A percentile compares a stretch with the other conserved stretches of the same genome.
These are phyloP conservation scores for Mycosphaerella sp. DNA, from an alignment of 2,329 filamentous ascomycete species.

Conservation along the genomic window DNA sequence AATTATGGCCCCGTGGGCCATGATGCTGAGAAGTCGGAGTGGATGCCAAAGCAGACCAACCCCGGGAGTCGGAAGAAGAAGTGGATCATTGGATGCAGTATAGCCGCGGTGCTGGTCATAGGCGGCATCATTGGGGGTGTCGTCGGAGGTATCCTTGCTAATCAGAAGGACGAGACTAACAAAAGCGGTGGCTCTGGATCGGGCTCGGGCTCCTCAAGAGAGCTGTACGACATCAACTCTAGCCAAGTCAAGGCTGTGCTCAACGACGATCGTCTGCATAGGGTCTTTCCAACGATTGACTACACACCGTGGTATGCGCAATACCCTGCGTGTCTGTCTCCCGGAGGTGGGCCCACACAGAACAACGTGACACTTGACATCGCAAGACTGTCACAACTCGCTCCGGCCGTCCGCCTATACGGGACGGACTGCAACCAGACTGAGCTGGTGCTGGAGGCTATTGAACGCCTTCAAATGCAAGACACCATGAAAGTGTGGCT, in stretches of 20 bases:
- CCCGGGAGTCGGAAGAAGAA: constrained; percentile 63
- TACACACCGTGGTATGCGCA: constrained; percentile 90
- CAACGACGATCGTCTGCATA: constrained; percentile 76
- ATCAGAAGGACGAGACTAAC: constrained; percentile 29
- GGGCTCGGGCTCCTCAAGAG: constrained; percentile 30
- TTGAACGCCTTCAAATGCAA: constrained; percentile 63
- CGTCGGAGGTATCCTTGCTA: constrained; percentile 63
- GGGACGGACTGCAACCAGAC: constrained; percentile 98
- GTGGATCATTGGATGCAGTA: constrained; percentile 52
- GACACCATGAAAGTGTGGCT: constrained; percentile 83
- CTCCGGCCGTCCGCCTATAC: constrained; percentile 80
- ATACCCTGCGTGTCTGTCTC: constrained; percentile 71
- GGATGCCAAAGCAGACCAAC: constrained; percentile 54
- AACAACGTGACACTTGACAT: constrained; percentile 92
- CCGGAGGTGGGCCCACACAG: constrained; percentile 67
- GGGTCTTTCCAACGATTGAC: constrained; percentile 91
- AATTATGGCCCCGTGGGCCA: constrained; percentile 52
- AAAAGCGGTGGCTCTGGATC: constrained; percentile 10
- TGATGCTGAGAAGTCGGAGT: constrained; percentile 59
- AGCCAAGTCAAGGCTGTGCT: constrained; percentile 72
- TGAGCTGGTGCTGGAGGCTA: constrained; percentile 80
- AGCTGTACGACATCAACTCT: constrained; percentile 64
- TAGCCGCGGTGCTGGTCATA: constrained; percentile 60
- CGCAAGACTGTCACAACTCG: constrained; percentile 82
- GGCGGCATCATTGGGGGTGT: constrained; percentile 68